phyloP scores from a whole-genome alignment of 176 grass and related monocot genomes.

The Echinochloa phyllopogon region DNA sequence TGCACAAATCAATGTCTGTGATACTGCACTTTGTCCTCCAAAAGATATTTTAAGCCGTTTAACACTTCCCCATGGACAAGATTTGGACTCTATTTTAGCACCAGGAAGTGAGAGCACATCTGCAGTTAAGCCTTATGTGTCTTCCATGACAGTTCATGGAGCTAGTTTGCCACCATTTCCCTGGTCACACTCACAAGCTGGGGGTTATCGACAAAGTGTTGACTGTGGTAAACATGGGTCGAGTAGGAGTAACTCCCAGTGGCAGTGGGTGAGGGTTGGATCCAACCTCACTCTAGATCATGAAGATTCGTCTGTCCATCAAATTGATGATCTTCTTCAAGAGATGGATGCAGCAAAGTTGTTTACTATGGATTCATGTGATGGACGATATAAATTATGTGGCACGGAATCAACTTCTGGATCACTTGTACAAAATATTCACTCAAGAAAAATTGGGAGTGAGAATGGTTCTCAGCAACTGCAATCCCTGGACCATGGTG shows the following conservation, averaged over 20 bases:
- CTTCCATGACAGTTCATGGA: constrained; percentile 55
- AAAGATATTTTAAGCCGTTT: constrained; percentile 76
- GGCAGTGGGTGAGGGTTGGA: constrained; percentile 84
- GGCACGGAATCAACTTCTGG: constrained; percentile 57
- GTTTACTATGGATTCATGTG: constrained; percentile 49
- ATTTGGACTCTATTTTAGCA: constrained; percentile 67
- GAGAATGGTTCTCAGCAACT: constrained; percentile 46
- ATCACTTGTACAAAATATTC: constrained; percentile 48
- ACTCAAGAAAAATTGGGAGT: constrained; percentile 46
- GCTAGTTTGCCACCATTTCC: constrained; percentile 89
- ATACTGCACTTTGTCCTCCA: constrained; percentile 54
- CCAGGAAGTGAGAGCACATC: constrained; percentile 43
- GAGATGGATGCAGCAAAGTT: constrained; percentile 60
- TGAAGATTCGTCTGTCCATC: constrained; percentile 50
- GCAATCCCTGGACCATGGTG: constrained; percentile 38
- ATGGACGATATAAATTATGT: constrained; percentile 54
- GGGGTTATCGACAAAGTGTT: constrained; percentile 58
- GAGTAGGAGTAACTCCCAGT: constrained; percentile 56
- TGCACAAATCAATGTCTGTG: constrained; percentile 51
- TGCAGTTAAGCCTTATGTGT: constrained; percentile 49
- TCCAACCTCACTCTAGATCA: constrained; percentile 46
- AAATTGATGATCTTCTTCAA: constrained; percentile 72
- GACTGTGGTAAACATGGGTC: constrained; percentile 72
- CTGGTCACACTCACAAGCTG: constrained; percentile 75
- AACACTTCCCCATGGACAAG: constrained; percentile 57